phyloP scores from a whole-genome alignment of 495 filamentous ascomycete genomes.

The Tuber magnatum region DNA sequence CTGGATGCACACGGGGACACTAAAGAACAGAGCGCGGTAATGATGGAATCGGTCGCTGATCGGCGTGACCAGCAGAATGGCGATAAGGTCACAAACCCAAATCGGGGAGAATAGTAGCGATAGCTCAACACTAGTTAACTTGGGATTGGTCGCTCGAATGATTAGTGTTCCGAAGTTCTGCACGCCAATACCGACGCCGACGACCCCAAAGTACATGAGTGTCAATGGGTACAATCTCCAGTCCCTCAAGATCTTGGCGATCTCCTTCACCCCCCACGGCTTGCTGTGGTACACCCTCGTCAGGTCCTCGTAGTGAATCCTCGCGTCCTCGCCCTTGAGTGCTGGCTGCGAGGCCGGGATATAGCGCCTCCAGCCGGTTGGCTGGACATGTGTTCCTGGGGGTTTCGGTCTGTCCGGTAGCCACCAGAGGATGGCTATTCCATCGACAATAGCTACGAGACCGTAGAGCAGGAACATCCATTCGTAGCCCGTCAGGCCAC shows the following conservation, averaged over 20 bases:
- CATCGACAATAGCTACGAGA: constrained; percentile 61
- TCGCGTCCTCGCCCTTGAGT: constrained; percentile 67
- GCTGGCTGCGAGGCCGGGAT: constrained; percentile 60
- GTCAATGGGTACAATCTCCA: constrained; percentile 81
- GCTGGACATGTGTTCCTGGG: constrained; percentile 50
- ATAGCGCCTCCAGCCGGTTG: constrained; percentile 45
- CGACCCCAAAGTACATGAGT: constrained; percentile 90
- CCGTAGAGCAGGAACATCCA: constrained; percentile 96
- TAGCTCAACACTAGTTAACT: constrained; percentile 64
- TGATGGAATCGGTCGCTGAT: constrained; percentile 81
- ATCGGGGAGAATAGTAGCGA: constrained; percentile 82
- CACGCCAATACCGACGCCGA: constrained; percentile 82
- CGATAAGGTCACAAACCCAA: constrained; percentile 78
- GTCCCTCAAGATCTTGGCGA: constrained; percentile 63
- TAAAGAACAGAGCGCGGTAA: constrained; percentile 77
- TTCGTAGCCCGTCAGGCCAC: constrained; percentile 74
- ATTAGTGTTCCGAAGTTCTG: constrained; percentile 82
- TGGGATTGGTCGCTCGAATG: constrained; percentile 67
- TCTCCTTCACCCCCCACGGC: constrained; percentile 62
- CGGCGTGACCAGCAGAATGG: constrained; percentile 77
- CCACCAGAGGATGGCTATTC: constrained; percentile 76
- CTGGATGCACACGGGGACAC: constrained; percentile 63
- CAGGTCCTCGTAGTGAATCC: constrained; percentile 77
- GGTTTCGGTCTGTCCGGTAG: constrained; percentile 71
- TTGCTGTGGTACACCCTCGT: constrained; percentile 67